Evolutionary conservation across 169 alveolate species (phyloP).

Genomic region (Plasmodium gaboni): DNA sequence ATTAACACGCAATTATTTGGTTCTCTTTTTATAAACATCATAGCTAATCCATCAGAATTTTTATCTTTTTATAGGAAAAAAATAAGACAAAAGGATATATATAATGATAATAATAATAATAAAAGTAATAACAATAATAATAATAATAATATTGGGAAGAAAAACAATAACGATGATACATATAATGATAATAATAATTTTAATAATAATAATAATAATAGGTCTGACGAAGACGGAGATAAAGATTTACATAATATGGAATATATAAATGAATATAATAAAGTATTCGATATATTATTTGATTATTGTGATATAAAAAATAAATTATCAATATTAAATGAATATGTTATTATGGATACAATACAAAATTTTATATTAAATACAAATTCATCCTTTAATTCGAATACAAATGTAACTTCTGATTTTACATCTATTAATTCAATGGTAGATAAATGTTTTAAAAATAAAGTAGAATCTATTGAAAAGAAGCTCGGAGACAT

Average conservation of each 20-base stretch:
- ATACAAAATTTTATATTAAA: constrained; percentile 36
- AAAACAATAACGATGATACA: too few species aligned
- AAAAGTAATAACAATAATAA: constrained; percentile 16
- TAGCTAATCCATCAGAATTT: constrained; percentile 87
- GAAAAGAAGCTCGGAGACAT: constrained; percentile 6
- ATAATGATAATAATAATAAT: constrained; percentile 4
- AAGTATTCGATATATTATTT: constrained; percentile 65
- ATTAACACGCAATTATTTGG: constrained; percentile 88
- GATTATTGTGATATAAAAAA: constrained; percentile 46
- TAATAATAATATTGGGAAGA: too few species aligned
- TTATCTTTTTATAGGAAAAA: constrained; percentile 79
- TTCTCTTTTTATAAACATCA: constrained; percentile 73
- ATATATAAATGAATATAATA: constrained; percentile 60
- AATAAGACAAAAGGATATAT: neutral
- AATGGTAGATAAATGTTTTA: constrained; percentile 20
- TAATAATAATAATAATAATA: neutral
- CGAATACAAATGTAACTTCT: constrained; percentile 21
- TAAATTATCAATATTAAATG: constrained; percentile 17
- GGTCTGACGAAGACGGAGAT: neutral
- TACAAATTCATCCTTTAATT: constrained; percentile 52
- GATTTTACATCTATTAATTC: constrained; percentile 15
- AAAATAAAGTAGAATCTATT: constrained; percentile 22
- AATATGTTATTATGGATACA: constrained; percentile 51
- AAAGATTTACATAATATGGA: constrained; percentile 31
- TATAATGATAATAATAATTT: neutral